Evolutionary conservation across 768 basidiomycete genomes (phyloP), one percentile per base, ranked within the genome.

Genomic region (Cubamyces lactineus): DNA sequence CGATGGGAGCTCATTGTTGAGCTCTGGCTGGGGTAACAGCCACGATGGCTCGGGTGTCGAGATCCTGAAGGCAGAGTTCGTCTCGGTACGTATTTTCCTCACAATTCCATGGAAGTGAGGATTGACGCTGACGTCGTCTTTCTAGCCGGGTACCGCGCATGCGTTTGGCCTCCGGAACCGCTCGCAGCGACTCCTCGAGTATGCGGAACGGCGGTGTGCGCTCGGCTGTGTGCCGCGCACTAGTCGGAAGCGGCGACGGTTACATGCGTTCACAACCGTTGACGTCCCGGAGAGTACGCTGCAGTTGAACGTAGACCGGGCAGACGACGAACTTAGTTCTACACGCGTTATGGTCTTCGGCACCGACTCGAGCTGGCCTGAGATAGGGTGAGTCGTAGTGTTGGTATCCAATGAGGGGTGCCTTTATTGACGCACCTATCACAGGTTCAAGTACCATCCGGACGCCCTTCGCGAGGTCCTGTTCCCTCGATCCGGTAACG

Each of bases 21-120:
- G 68, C 62, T 86, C 84, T 9, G 84, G 84, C 0, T 91, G 90
- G 91, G 89, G 89, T n/a, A 84, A 82, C 65, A 85, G 86, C 2
- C 91, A 91, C 64, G 89, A 91, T 63, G 91, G 90, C 24, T 85
- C 86, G 67, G 88, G 86, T 24, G 81, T 91, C 67, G 91, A 91
- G 76, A 81, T 92, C 55, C 72, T 91, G 17, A 78, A 76, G 24
- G 88, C 84, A 17, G 79, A 84, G 65, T 86, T 89, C 69, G 80
- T 85, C 49, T 78, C 85, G 79, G 91, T 91, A 64, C 39, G 84
- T 63, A 12, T 30, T 61, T 17, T 43, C n/a, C n/a, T 24, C 16
- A 50, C 49, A 23, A 40, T 21, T 34, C 5, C 23, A 43, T 15
- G 24, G 13, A 50, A 47, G 0, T 39, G 34, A 12, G 23, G 34